Evolutionary conservation across 2,329 filamentous ascomycete species (phyloP).

Genomic region (Alternaria brassicae): DNA sequence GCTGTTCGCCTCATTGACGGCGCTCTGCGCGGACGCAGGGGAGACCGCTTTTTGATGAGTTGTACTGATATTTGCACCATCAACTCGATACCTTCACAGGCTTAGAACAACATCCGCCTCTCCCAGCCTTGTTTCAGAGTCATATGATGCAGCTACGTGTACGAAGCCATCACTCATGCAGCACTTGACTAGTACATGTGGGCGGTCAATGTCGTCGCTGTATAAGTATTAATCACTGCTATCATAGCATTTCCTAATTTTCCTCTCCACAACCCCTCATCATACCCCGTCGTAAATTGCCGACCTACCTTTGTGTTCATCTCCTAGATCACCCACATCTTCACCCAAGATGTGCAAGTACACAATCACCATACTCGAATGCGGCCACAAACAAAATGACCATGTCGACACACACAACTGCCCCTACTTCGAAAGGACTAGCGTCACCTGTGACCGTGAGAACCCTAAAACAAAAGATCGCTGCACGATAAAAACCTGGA

Average conservation of each 20-base stretch:
- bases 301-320: neutral
- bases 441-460: constrained; percentile 27
- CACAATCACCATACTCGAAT: constrained; percentile 27
- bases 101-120: constrained; percentile 1
- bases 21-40: constrained; percentile 7
- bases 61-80: constrained; percentile 13
- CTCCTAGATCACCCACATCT: neutral
- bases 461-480: constrained; percentile 22
- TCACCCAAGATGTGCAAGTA: constrained; percentile 30
- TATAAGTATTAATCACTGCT: constrained; percentile 14
- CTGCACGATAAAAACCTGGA: constrained; percentile 17
- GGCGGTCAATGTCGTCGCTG: constrained; percentile 2
- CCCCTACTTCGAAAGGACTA: constrained; percentile 19
- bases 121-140: constrained; percentile 13
- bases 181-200: constrained; percentile 10
- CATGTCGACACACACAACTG: constrained; percentile 26
- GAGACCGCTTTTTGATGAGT: constrained; percentile 11
- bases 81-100: constrained; percentile 11
- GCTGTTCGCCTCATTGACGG: constrained; percentile 14
- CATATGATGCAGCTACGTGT: constrained; percentile 13
- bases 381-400: constrained; percentile 29
- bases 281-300: constrained; percentile 3
- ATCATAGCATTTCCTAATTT: constrained; percentile 7
- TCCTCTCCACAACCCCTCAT: constrained; percentile 14
- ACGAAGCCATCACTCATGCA: constrained; percentile 14